phyloP scores from a whole-genome alignment of 495 filamentous ascomycete genomes.

The Clohesyomyces aquaticus region DNA sequence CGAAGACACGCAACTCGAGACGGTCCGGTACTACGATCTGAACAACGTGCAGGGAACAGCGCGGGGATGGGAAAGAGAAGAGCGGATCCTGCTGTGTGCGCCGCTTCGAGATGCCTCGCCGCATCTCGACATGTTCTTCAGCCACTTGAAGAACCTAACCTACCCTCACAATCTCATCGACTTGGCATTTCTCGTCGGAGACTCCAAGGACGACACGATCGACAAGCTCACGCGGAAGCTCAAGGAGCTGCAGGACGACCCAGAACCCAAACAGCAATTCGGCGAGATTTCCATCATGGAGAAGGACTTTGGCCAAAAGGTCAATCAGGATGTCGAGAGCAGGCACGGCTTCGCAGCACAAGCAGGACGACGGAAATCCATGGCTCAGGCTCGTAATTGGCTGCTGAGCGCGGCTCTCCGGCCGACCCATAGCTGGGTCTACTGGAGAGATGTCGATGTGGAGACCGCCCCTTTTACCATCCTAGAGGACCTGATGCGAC shows the following conservation, averaged over 20 bases:
- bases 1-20: conserved; percentile 81
- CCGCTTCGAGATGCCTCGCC: conserved; percentile 91
- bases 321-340: conserved; percentile 97
- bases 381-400: conserved; percentile 99
- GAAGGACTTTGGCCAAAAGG: conserved; percentile 98
- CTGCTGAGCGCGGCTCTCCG: conserved; percentile 88
- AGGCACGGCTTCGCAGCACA: conserved; percentile 98
- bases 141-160: conserved; percentile 91
- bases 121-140: conserved; percentile 98
- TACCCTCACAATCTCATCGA: conserved; percentile 98
- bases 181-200: conserved; percentile 94
- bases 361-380: conserved; percentile 88
- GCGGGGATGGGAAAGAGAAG: conserved; percentile 90
- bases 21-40: conserved; percentile 95
- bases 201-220: conserved; percentile 93
- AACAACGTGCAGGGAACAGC: conserved; percentile 85
- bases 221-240: conserved; percentile 71
- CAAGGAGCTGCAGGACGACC: conserved; percentile 76
- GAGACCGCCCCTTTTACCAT: conserved; percentile 96
- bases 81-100: conserved; percentile 93
- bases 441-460: conserved; percentile 98
- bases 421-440: conserved; percentile 98
- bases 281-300: conserved; percentile 97
- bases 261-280: conserved; percentile 77
- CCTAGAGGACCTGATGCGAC: conserved; percentile 95